Percentiles rank a stretch among this genome's conserved stretches.
These are phyloP conservation scores for Lentinus polychrous DNA, from an alignment of 1,284 basidiomycete genomes.

Conservation along the genomic window DNA sequence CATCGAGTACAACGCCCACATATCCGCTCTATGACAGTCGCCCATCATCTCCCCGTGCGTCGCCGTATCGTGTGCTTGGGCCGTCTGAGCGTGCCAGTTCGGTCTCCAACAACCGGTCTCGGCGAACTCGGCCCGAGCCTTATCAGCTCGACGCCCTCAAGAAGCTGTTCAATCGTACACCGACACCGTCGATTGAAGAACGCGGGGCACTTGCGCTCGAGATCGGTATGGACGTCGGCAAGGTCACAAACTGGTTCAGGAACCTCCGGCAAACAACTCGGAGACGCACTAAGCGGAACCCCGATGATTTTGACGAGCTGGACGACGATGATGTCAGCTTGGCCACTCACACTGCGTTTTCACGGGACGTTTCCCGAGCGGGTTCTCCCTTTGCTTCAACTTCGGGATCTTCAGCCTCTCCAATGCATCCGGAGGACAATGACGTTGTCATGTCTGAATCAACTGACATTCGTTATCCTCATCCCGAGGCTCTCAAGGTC, in stretches of 20 bases:
- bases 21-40: conserved; percentile 18
- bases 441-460: conserved; percentile 10
- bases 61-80: conserved; percentile 23
- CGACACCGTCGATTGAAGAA: conserved; percentile 75
- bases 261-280: conserved; percentile 70
- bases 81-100: conserved; percentile 21
- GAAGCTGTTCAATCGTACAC: conserved; percentile 55
- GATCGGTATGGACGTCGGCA: conserved; percentile 73
- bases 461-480: background rate
- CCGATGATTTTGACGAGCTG: conserved; percentile 20
- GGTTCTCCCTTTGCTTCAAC: conserved; percentile 17
- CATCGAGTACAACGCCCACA: conserved; percentile 20
- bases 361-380: conserved; percentile 19
- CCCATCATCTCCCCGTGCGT: conserved; percentile 26
- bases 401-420: background rate
- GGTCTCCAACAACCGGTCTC: conserved; percentile 31
- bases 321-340: conserved; percentile 30
- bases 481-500: conserved; percentile 4
- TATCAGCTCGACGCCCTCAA: conserved; percentile 69
- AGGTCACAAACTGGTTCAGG: conserved; percentile 83
- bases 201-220: conserved; percentile 62
- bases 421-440: conserved; percentile 5
- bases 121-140: conserved; percentile 70
- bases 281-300: conserved; percentile 36
- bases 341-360: conserved; percentile 16